Base-by-base conservation (phyloP, 495 filamentous ascomycete species). In the Aspergillus conjunctus region DNA sequence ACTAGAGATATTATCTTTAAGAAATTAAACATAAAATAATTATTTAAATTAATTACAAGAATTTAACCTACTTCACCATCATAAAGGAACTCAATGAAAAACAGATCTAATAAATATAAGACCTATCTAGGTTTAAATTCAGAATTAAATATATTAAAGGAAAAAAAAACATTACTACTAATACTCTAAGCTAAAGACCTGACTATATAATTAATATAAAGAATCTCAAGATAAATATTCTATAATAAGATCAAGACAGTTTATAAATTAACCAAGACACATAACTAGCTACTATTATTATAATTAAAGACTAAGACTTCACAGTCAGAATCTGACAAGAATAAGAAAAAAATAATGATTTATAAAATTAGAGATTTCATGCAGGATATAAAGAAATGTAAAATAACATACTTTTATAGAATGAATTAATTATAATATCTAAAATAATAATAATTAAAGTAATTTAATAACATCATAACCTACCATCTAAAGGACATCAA, bases 391-490 rank as follows among this genome's bases (percentile, higher is more conserved):
- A 26, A 26, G 5, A 26, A 26, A 26, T n/a, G 5, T 26, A 26
- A 26, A 26, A 26, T 26, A 26, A 26, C 2, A 26, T 26, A 26
- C 5, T 26, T 55, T 10, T 66, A 55, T 32, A 51, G 39, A 46
- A 55, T 65, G 49, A 52, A 51, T 37, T 39, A 58, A 54, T 57
- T 44, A 54, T 51, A 58, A 39, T 33, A 54, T 34, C 59, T 48
- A 1, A 54, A 26, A 50, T 41, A 37, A 54, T 63, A 33, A 34
- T 52, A 31, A 18, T 14, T 7, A 14, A 60, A 54, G 52, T 37
- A 41, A 30, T 44, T 45, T n/a, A 52, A 53, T 44, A 30, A 34
- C 51, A 59, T 59, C 60, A 51, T 51, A 51, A 51, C 8, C 26
- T 33, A 51, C 30, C 32, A 33, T n/a, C 9, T 10, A 33, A 51